Percentiles rank a stretch among this genome's conserved stretches.
Evolutionary conservation across 2,329 filamentous ascomycete species (phyloP).

Genomic region (Diaporthe eres): DNA sequence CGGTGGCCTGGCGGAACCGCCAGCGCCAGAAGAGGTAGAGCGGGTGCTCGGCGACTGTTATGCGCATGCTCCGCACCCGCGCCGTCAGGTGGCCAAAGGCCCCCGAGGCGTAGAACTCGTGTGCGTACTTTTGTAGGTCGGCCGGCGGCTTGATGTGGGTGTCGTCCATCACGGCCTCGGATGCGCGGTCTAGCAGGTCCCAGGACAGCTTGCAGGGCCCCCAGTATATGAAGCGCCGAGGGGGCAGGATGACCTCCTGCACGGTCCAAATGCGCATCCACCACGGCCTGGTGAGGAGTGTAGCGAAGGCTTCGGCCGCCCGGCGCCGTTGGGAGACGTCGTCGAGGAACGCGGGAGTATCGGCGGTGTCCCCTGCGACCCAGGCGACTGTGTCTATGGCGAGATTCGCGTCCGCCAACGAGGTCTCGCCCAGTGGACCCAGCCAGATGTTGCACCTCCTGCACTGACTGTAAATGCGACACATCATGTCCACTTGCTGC

Average conservation of each 20-base stretch:
- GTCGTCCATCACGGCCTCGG: not conserved
- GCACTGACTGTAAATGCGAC: slow-evolving; percentile 10
- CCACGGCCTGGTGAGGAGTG: not conserved
- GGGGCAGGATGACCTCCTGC: not conserved
- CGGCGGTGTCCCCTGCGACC: not conserved
- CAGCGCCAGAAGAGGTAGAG: not conserved
- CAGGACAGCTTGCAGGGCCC: not conserved
- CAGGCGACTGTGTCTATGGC: not conserved
- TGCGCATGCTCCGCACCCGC: not conserved
- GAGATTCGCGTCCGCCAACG: not conserved
- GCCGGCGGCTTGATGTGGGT: not conserved
- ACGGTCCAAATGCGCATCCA: not conserved
- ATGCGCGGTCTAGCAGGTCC: not conserved
- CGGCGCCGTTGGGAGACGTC: not conserved
- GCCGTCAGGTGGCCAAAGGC: not conserved
- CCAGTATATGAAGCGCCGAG: not conserved
- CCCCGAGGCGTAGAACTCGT: not conserved
- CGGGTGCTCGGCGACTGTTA: not conserved
- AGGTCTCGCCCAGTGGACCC: not conserved
- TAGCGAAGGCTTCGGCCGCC: not conserved
- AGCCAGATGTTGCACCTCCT: not conserved
- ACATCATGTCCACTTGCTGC: not conserved
- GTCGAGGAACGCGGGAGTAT: not conserved
- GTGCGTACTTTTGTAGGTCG: not conserved
- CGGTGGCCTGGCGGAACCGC: not conserved